These are phyloP conservation scores for Phytophthora brassicae DNA, from an alignment of 352 stramenopile species.

Conservation along the genomic window DNA sequence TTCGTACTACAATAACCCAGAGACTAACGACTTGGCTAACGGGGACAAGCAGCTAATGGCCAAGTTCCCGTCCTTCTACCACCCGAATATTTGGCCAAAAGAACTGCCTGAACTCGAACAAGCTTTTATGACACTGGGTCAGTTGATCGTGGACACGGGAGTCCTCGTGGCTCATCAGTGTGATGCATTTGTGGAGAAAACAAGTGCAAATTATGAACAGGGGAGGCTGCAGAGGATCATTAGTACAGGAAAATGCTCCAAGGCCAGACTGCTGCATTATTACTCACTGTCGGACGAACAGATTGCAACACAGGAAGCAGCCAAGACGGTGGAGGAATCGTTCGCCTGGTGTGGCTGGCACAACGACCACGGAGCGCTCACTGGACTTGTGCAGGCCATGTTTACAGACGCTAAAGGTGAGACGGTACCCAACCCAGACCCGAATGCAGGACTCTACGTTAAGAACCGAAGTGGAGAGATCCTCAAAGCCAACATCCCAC, in stretches of 20 bases:
- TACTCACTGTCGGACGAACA: conserved; percentile 84
- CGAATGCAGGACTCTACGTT: conserved; percentile 91
- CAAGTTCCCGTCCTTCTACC: conserved; percentile 90
- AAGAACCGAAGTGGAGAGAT: conserved; percentile 90
- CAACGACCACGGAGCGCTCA: conserved; percentile 96
- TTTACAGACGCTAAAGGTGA: conserved; percentile 82
- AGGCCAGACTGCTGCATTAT: conserved; percentile 95
- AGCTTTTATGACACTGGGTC: conserved; percentile 90
- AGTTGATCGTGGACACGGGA: conserved; percentile 93
- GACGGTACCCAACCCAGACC: conserved; percentile 74
- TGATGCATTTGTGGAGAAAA: conserved; percentile 85
- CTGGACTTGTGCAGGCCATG: conserved; percentile 92
- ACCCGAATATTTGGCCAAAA: conserved; percentile 93
- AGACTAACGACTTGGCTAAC: conserved; percentile 84
- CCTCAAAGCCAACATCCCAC: conserved; percentile 87
- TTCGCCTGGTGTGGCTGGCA: conserved; percentile 98
- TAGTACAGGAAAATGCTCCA: conserved; percentile 85
- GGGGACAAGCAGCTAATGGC: conserved; percentile 75
- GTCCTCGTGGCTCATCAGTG: conserved; percentile 91
- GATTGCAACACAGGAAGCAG: conserved; percentile 49
- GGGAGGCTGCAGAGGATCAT: conserved; percentile 91
- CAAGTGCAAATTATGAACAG: conserved; percentile 74
- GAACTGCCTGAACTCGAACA: conserved; percentile 83
- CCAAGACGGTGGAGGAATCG: conserved; percentile 55
- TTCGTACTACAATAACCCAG: conserved; percentile 97